Evolutionary conservation across 2,329 filamentous ascomycete genomes (phyloP), one percentile per base, ranked within the genome.

Genomic region (Didymella pinodella): DNA sequence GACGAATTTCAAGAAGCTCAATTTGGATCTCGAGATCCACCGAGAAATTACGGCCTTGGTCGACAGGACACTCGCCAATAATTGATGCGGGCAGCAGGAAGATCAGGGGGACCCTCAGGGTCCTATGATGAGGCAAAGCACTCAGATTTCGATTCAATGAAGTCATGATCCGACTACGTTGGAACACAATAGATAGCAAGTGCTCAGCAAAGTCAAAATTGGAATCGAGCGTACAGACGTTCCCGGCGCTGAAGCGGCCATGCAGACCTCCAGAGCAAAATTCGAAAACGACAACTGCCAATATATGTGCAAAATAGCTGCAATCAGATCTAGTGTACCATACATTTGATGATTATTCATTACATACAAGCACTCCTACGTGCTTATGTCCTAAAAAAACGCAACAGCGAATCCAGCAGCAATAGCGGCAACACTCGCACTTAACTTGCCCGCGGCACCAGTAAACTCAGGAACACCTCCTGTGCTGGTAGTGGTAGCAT

Each of bases 361-460:
- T 38, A 18, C 18, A 7, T 40, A 40, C 2, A 40, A 18, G 8
- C 36, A 20, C 11, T n/a, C 20, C n/a, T 48, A 36, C 12, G 1
- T 20, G 11, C 2, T 32, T 10, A 25, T 20, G 26, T 20, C 11
- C 16, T 54, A 54, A 56, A 66, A 49, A 22, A 67, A 28, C 10
- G 54, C 61, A 47, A 47, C 66, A 54, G 54, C 54, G 7, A 67
- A 20, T 2, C 61, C 64, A 43, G 51, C 60, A 31, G 47, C 57
- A 31, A 66, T 38, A 26, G 48, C 57, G 18, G 38, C 54, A 31
- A 47, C 43, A 41, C 62, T 56, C 4, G 54, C 61, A 7, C 28
- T 54, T 25, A 64, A 7, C 48, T 46, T 64, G 10, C 22, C 36
- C 12, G 61, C 65, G 1, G 54, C 59, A 12, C 67, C 67, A n/a